A percentile compares a stretch with the other conserved stretches of the same genome.
Evolutionary conservation across 768 basidiomycete species (phyloP).

Genomic region (Lactifluus hygrophoroides): DNA sequence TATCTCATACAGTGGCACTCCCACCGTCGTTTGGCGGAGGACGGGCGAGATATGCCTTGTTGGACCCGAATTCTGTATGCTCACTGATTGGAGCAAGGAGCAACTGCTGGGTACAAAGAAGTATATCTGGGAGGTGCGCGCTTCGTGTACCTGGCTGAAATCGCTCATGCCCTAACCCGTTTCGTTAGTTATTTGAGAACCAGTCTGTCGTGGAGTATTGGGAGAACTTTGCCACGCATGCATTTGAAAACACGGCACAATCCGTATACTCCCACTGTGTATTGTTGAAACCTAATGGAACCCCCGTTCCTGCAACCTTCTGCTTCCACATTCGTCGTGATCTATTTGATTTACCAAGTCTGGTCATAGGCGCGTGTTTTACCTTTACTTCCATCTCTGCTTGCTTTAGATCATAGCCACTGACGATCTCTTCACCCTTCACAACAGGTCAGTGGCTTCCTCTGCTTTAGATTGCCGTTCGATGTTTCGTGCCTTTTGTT

Average conservation of each 20-base stretch:
- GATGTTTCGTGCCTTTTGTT: not conserved
- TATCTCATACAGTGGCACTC: slow-evolving; percentile 94
- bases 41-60: slow-evolving; percentile 98
- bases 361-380: slow-evolving; percentile 64
- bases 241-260: slow-evolving; percentile 96
- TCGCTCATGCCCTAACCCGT: not conserved
- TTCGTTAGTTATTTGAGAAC: slow-evolving; percentile 78
- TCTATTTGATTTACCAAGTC: slow-evolving; percentile 81
- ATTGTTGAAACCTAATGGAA: slow-evolving; percentile 73
- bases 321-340: slow-evolving; percentile 95
- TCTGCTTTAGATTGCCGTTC: slow-evolving; percentile 40
- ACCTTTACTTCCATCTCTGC: not conserved
- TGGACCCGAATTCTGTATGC: slow-evolving; percentile 90
- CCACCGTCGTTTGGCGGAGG: slow-evolving; percentile 94
- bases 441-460: slow-evolving; percentile 81
- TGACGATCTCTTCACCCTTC: not conserved
- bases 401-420: not conserved
- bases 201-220: slow-evolving; percentile 92
- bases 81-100: slow-evolving; percentile 84
- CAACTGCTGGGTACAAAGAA: slow-evolving; percentile 58
- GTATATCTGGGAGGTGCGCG: slow-evolving; percentile 56
- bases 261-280: slow-evolving; percentile 92
- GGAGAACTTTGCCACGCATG: slow-evolving; percentile 95
- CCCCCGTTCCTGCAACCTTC: slow-evolving; percentile 85
- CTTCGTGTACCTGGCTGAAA: not conserved